Conservation (phyloP, 2,329 filamentous ascomycete species). For the Monilinia polystroma region DNA sequence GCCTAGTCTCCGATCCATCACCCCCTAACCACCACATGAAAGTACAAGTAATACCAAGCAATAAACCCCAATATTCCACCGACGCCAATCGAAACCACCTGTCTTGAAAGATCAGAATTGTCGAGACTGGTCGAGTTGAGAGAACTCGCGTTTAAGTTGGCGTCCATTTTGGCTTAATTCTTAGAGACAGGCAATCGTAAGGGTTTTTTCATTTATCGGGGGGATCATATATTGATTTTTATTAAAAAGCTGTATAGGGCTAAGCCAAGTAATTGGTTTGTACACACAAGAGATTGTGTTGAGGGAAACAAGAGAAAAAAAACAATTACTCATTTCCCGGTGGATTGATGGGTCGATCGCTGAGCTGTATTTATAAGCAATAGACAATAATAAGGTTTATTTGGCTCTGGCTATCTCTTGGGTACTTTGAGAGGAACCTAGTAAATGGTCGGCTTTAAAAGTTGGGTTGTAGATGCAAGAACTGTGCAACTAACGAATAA, state of each 20-base stretch:
- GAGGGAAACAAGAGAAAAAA: too few species aligned
- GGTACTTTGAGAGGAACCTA: not conserved
- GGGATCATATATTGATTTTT: not conserved
- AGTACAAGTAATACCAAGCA: slow-evolving; percentile 7
- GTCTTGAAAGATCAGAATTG: not conserved
- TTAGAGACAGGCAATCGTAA: not conserved
- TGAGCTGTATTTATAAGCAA: not conserved
- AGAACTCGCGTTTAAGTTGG: not conserved
- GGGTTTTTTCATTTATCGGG: not conserved
- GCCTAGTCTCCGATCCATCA: too few species aligned
- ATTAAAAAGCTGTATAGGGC: not conserved
- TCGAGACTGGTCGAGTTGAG: not conserved
- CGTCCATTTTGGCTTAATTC: not conserved
- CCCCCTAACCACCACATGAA: not conserved
- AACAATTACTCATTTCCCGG: too few species aligned
- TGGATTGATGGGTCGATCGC: not conserved
- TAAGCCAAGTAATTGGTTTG: too few species aligned
- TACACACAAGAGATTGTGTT: too few species aligned
- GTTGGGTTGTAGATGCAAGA: not conserved
- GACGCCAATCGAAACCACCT: not conserved
- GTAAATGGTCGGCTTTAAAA: not conserved
- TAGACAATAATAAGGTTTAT: not conserved
- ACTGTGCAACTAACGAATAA: not conserved
- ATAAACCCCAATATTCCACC: not conserved
- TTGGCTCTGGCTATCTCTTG: not conserved